Percentiles rank a stretch among this genome's conserved stretches.
Evolutionary conservation across 169 alveolate genomes (phyloP).

Genomic region (Eimeria sp.): DNA sequence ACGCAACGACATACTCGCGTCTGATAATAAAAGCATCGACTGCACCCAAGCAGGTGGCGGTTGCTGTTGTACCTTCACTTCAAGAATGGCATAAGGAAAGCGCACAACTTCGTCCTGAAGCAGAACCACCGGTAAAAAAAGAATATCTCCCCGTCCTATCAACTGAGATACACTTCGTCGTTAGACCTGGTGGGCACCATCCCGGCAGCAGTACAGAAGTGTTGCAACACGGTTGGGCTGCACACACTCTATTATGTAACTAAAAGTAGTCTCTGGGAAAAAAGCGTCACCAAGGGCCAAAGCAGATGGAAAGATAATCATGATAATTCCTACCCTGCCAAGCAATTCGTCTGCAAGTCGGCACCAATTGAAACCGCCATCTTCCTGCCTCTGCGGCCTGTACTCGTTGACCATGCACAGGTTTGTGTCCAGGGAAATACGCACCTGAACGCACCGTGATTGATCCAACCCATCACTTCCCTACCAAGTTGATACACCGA

Average conservation of each 20-base stretch:
- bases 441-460: constrained; percentile 79
- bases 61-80: constrained; percentile 86
- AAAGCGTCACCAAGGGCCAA: background rate
- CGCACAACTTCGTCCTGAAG: constrained; percentile 86
- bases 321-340: constrained; percentile 83
- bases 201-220: background rate
- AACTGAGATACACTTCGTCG: background rate
- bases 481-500: background rate
- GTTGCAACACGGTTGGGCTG: background rate
- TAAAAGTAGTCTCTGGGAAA: background rate
- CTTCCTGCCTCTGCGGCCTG: constrained; percentile 79
- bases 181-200: background rate
- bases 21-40: constrained; percentile 82
- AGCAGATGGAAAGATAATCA: background rate
- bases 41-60: constrained; percentile 87
- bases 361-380: constrained; percentile 87
- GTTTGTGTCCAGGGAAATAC: constrained; percentile 90
- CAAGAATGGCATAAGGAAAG: constrained; percentile 87
- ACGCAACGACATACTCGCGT: constrained; percentile 52
- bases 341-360: constrained; percentile 89
- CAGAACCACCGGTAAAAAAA: background rate
- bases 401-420: constrained; percentile 89
- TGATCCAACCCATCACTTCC: background rate
- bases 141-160: background rate
- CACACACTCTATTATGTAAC: background rate